Evolutionary conservation across 176 grass and related monocot species (phyloP).

Genomic region (Musa acuminata): DNA sequence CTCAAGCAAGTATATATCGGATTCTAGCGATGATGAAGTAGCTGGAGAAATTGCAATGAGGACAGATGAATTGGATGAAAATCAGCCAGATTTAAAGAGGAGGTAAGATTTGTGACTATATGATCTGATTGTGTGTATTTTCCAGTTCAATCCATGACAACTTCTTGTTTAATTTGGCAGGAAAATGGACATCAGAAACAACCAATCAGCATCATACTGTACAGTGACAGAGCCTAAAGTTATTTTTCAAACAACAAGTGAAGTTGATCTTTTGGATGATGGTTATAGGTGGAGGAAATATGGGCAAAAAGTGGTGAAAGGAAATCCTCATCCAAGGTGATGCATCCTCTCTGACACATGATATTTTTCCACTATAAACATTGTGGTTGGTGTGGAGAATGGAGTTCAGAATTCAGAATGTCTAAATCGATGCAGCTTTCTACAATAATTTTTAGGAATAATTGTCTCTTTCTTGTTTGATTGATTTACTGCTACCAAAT

Average conservation of each 20-base stretch:
- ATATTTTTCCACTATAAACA: background rate
- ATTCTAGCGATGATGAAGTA: conserved; percentile 9
- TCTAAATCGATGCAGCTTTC: too few species aligned
- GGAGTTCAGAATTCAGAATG: too few species aligned
- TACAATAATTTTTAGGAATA: too few species aligned
- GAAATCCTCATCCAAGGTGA: conserved; percentile 18
- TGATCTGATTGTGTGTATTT: background rate
- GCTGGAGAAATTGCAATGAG: background rate
- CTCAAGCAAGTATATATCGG: background rate
- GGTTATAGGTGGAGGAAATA: conserved; percentile 15
- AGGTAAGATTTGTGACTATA: background rate
- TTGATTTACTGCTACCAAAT: background rate
- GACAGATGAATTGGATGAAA: background rate
- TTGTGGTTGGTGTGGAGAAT: background rate
- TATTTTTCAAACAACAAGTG: conserved; percentile 16
- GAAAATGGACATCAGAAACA: background rate
- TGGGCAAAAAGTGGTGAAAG: conserved; percentile 17
- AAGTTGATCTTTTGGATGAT: conserved; percentile 19
- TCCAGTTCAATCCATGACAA: background rate
- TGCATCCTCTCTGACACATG: background rate
- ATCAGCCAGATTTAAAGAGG: conserved; percentile 1
- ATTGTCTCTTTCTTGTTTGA: too few species aligned
- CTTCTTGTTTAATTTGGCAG: background rate
- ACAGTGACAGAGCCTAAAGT: conserved; percentile 15
- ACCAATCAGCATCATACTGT: background rate